Conservation (phyloP, 2,329 filamentous ascomycete species). For the Epichloe hybrida region DNA sequence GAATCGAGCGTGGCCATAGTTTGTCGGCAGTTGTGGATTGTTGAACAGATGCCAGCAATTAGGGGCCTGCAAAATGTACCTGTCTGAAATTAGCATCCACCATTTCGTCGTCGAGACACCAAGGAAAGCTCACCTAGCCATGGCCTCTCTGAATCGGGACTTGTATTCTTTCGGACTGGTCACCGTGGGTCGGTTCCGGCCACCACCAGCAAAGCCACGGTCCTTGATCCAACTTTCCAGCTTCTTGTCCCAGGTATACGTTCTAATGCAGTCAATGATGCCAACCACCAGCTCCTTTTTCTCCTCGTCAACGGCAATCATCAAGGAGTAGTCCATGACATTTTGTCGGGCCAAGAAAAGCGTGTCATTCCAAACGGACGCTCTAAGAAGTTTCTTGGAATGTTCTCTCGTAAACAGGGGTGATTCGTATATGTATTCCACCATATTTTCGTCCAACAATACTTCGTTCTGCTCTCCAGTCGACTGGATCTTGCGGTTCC, state of each 20-base stretch:
- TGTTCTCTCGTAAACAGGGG: conserved; percentile 92
- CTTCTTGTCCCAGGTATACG: conserved; percentile 99
- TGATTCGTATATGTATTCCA: conserved; percentile 97
- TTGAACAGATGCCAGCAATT: conserved; percentile 65
- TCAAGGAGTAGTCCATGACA: conserved; percentile 97
- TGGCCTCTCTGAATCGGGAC: conserved; percentile 86
- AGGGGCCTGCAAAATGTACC: conserved; percentile 61
- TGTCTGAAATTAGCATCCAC: conserved; percentile 10
- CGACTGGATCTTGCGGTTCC: conserved; percentile 91
- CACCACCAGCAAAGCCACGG: conserved; percentile 65
- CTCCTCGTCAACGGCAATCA: conserved; percentile 91
- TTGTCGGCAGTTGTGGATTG: conserved; percentile 24
- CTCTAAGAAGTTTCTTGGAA: conserved; percentile 82
- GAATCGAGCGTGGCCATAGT: conserved; percentile 24
- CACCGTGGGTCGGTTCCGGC: conserved; percentile 78
- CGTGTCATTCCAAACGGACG: conserved; percentile 95
- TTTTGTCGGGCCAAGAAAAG: conserved; percentile 88
- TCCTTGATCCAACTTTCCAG: conserved; percentile 99
- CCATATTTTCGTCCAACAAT: conserved; percentile 93
- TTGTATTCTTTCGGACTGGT: conserved; percentile 98
- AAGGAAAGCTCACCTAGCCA: conserved; percentile 60
- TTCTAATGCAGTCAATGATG: conserved; percentile 96
- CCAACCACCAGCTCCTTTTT: conserved; percentile 88
- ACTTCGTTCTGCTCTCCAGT: conserved; percentile 96
- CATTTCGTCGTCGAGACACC: background rate